Evolutionary conservation across 805 yeast genomes (phyloP), one percentile per base, ranked within the genome.

Genomic region (Wickerhamomyces sydowiorum): DNA sequence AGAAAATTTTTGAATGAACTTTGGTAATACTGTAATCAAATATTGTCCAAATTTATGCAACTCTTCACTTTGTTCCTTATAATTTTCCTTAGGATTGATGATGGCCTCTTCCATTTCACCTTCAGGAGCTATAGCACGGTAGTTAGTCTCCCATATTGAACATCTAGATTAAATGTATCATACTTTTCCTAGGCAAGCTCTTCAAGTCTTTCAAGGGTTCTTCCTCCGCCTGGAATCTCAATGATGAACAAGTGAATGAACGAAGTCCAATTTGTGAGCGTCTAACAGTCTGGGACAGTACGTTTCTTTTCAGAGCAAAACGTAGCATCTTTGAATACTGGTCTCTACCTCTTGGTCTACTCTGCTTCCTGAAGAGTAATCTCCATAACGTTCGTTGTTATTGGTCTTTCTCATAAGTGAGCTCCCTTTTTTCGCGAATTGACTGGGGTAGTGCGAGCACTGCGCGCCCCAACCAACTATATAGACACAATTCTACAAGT

Each of bases 41-140:
- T 87, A 87, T 42, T 77, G 74, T 22, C 96, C 96, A 62, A 84
- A 87, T 64, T 79, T 78, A 69, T 85, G 95, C 47, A 86, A 71
- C 51, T 83, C 87, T 57, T 80, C 90, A 40, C 65, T 62, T 45
- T 76, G 80, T 50, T 75, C 85, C 55, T 68, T 69, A 66, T 80
- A 85, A 59, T 78, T 73, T 50, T 86, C 95, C 40, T 87, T 80
- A 34, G 95, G 95, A 66, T 87, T 85, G 46, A 75, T 78, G 45
- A 84, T 43, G 22, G 57, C 51, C 21, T 38, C 57, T 25, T 47
- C 40, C 8, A 53, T 34, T 9, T 53, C 48, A 2, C 50, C 56
- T 17, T 30, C 33, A 17, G 33, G 33, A 18, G 18, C 33, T 30
- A 24, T 31, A 31, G 18, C 15, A 28, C 9, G 7, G 9, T 6